Evolutionary conservation across 805 yeast species (phyloP).

Genomic region (Saitoella complicata): DNA sequence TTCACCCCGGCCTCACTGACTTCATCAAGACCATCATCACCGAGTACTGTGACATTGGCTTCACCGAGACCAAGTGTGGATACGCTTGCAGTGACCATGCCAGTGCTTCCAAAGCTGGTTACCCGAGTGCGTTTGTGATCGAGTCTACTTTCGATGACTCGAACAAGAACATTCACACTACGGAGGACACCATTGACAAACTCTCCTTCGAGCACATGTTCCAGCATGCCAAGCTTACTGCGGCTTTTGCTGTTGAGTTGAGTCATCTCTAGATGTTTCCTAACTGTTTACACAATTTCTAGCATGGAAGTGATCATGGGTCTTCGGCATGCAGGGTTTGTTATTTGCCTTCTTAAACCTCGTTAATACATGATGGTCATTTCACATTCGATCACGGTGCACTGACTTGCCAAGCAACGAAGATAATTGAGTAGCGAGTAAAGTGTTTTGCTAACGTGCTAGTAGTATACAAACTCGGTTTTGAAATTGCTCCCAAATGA

Average conservation of each 20-base stretch:
- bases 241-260: conserved; percentile 61
- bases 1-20: conserved; percentile 35
- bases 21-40: conserved; percentile 48
- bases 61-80: conserved; percentile 65
- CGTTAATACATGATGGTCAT: no score
- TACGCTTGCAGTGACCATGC: conserved; percentile 92
- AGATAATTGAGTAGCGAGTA: no score
- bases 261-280: no score
- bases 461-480: no score
- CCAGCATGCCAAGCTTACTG: conserved; percentile 63
- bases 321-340: no score
- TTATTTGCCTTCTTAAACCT: no score
- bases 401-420: no score
- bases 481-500: no score
- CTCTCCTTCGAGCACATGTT: conserved; percentile 62
- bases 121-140: conserved; percentile 66
- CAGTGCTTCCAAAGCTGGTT: conserved; percentile 67
- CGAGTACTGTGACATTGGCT: conserved; percentile 50
- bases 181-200: conserved; percentile 65
- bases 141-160: conserved; percentile 55
- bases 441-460: no score
- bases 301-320: no score
- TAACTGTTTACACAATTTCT: no score
- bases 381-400: no score
- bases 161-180: conserved; percentile 59